Evolutionary conservation across 2,329 filamentous ascomycete species (phyloP), one percentile per base, ranked within the genome.

Genomic region (Penicillium sp.): DNA sequence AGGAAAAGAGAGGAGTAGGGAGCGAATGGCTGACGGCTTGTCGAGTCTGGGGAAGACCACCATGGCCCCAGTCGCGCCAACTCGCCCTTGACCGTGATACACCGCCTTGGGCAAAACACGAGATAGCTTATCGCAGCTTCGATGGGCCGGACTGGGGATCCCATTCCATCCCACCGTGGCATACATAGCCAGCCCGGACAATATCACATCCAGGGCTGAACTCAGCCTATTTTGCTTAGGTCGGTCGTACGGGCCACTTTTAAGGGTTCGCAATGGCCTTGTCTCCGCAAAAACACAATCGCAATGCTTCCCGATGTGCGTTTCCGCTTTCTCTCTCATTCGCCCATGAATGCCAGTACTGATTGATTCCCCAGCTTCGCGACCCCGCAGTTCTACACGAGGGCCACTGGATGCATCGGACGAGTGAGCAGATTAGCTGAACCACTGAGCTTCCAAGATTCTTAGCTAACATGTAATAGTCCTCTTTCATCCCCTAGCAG

Each of bases 381-480:
- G 74, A 46, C 74, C 73, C 57, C 73, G 74, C 62, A 73, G 73
- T 60, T 71, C 87, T 40, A 94, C 91, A 4, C 90, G 87, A 72
- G 91, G 90, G 1, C 91, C 91, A 3, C 78, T 96, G 18, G 91
- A 94, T 66, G 77, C 79, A 51, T 60, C 67, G 58, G 85, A 87
- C 59, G 88, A 93, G 89, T 93, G 81, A 75, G 86, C 6, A 28
- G 23, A 26, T 21, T 24, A 14, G 42, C 18, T 72, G 19, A 36
- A 40, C 10, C 37, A n/a, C 43, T 34, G 16, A n/a, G 23, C 1
- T 16, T 21, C 9, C 8, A 4, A 42, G 3, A 23, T 29, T 44
- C 23, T 10, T 37, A 33, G 37, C 48, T 55, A 14, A 55, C 29
- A 19, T 18, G 1, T 7, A 14, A 16, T 47, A 73, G 73, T 52